These are phyloP conservation scores for Emericellopsis atlantica DNA, from an alignment of 2,329 filamentous ascomycete species.

Conservation along the genomic window DNA sequence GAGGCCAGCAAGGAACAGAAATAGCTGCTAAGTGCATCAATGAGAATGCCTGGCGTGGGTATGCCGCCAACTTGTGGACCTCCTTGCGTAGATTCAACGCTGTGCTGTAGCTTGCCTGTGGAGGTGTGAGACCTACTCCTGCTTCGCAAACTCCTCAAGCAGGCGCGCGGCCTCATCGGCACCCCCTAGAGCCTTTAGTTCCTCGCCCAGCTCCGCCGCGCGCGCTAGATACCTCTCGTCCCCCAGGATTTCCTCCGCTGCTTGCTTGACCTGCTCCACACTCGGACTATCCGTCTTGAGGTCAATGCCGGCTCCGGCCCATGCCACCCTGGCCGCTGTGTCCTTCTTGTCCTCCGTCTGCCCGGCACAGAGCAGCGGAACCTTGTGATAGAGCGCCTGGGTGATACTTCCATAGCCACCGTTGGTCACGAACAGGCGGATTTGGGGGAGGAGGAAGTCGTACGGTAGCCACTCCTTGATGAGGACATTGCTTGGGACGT, in stretches of 20 bases:
- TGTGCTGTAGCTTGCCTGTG: too few relatives aligned
- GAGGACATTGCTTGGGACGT: constrained; percentile 11
- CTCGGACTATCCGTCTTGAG: constrained; percentile 20
- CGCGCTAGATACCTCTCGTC: neutral
- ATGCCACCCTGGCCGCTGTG: constrained; percentile 18
- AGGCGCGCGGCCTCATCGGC: constrained; percentile 1
- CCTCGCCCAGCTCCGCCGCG: neutral
- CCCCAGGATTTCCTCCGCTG: constrained; percentile 2
- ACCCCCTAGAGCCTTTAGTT: constrained; percentile 2
- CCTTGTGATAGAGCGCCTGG: constrained; percentile 19
- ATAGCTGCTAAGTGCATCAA: too few relatives aligned
- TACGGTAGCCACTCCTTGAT: constrained; percentile 22
- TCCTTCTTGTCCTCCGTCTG: constrained; percentile 23
- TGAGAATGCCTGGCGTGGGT: too few relatives aligned
- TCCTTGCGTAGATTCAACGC: too few relatives aligned
- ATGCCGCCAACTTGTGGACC: too few relatives aligned
- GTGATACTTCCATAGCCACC: constrained; percentile 23
- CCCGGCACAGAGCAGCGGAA: constrained; percentile 21
- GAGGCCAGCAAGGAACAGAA: constrained; percentile 10
- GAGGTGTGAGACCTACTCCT: too few relatives aligned
- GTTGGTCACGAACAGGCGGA: constrained; percentile 20
- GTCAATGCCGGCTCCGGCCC: constrained; percentile 19
- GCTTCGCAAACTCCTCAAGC: constrained; percentile 6
- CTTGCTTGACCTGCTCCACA: constrained; percentile 9
- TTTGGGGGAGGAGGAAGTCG: constrained; percentile 17